These are phyloP conservation scores for Symbiodinium pilosum DNA, from an alignment of 73 alveolate genomes.

Conservation along the genomic window DNA sequence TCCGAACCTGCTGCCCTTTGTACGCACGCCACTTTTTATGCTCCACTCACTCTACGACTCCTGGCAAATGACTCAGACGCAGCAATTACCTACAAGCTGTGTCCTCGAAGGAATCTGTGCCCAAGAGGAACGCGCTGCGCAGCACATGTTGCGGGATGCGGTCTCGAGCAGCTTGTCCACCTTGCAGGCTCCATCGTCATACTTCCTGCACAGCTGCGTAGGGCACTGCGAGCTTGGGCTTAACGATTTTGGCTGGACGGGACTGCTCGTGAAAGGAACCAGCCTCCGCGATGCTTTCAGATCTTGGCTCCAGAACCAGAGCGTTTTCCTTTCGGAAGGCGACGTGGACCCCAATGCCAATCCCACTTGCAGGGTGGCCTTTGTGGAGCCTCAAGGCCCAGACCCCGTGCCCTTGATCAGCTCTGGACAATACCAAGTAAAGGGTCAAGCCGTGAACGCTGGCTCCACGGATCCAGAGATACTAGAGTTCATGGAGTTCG, in stretches of 20 bases:
- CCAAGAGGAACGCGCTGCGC: neutral
- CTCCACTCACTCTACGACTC: neutral
- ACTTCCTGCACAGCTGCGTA: neutral
- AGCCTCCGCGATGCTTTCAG: slow-evolving; percentile 25
- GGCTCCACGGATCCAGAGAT: slow-evolving; percentile 1
- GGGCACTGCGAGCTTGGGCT: slow-evolving; percentile 5
- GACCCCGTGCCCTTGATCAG: neutral
- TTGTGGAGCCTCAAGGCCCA: neutral
- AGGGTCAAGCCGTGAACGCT: neutral
- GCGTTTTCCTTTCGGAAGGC: slow-evolving; percentile 3
- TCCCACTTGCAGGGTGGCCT: neutral
- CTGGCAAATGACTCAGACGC: neutral
- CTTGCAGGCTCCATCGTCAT: neutral
- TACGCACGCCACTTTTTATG: neutral
- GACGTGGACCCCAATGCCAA: slow-evolving; percentile 4
- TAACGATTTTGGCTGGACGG: neutral
- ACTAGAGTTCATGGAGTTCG: neutral
- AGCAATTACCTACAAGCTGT: neutral
- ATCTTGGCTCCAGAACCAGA: neutral
- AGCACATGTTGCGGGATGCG: neutral
- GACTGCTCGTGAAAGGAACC: neutral
- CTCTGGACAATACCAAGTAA: neutral
- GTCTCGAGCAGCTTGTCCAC: neutral
- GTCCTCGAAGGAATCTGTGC: neutral
- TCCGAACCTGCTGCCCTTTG: neutral